These are phyloP conservation scores for Plasmodium adleri DNA, from an alignment of 169 alveolate genomes.

Conservation along the genomic window DNA sequence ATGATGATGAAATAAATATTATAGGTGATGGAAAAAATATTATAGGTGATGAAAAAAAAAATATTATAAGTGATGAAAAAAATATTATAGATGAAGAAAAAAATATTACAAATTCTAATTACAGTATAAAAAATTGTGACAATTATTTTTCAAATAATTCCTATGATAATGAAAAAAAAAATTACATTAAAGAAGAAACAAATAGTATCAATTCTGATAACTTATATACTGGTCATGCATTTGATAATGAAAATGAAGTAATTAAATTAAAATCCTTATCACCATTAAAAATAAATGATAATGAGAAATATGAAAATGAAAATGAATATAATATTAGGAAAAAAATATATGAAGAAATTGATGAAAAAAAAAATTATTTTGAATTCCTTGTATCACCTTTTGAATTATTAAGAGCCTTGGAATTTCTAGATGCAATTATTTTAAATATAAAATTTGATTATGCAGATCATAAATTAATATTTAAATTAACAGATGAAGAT, in stretches of 20 bases:
- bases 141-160: no score
- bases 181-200: slow-evolving; percentile 18
- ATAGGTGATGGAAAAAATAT: not conserved
- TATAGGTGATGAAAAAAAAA: not conserved
- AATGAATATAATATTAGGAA: slow-evolving; percentile 49
- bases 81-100: not conserved
- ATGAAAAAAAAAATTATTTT: slow-evolving; percentile 16
- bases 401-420: slow-evolving; percentile 60
- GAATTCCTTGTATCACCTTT: slow-evolving; percentile 67
- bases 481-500: slow-evolving; percentile 70
- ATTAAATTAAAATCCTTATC: slow-evolving; percentile 46
- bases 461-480: slow-evolving; percentile 17
- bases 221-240: slow-evolving; percentile 36
- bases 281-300: slow-evolving; percentile 33
- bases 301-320: slow-evolving; percentile 19
- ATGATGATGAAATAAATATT: not conserved
- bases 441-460: slow-evolving; percentile 77
- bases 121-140: no score
- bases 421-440: slow-evolving; percentile 46
- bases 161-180: not conserved
- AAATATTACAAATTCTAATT: no score
- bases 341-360: slow-evolving; percentile 34
- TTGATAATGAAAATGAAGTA: slow-evolving; percentile 23
- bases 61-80: not conserved
- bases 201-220: slow-evolving; percentile 56